Conservation (phyloP, 2,329 filamentous ascomycete species). For the Penicillium brevicompactum region DNA sequence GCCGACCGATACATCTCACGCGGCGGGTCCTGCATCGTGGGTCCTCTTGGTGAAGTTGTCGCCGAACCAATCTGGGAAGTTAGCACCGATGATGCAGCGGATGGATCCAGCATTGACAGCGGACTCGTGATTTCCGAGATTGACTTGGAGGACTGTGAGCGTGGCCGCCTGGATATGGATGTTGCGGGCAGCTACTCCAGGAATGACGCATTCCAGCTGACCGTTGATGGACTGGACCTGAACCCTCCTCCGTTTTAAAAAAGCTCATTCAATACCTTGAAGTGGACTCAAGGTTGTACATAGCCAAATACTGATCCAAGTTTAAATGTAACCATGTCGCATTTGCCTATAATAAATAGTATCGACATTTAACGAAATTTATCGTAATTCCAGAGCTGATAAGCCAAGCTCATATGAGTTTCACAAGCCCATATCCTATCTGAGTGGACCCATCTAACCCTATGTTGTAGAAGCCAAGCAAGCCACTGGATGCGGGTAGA, state of each 20-base stretch:
- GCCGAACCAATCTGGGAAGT: slow-evolving; percentile 80
- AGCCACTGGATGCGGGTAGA: neutral
- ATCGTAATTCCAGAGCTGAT: too few species aligned
- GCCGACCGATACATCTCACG: slow-evolving; percentile 59
- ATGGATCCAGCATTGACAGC: slow-evolving; percentile 23
- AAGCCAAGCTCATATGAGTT: too few species aligned
- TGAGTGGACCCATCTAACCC: too few species aligned
- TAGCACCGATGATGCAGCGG: slow-evolving; percentile 35
- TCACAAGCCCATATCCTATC: too few species aligned
- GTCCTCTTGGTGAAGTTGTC: slow-evolving; percentile 76
- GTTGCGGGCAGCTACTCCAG: slow-evolving; percentile 83
- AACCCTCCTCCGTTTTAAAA: slow-evolving; percentile 55
- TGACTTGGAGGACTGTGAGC: slow-evolving; percentile 84
- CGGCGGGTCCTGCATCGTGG: slow-evolving; percentile 81
- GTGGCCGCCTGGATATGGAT: slow-evolving; percentile 80
- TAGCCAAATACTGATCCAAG: neutral
- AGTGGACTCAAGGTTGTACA: neutral
- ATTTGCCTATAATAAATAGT: too few species aligned
- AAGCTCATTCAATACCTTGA: neutral
- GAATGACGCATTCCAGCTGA: slow-evolving; percentile 64
- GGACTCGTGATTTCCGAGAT: slow-evolving; percentile 71
- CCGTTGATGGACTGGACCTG: slow-evolving; percentile 62
- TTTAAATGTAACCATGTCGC: too few species aligned
- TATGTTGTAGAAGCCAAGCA: too few species aligned
- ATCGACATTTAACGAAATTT: too few species aligned